phyloP scores from a whole-genome alignment of 2,329 filamentous ascomycete species.

The Pyricularia grisea region DNA sequence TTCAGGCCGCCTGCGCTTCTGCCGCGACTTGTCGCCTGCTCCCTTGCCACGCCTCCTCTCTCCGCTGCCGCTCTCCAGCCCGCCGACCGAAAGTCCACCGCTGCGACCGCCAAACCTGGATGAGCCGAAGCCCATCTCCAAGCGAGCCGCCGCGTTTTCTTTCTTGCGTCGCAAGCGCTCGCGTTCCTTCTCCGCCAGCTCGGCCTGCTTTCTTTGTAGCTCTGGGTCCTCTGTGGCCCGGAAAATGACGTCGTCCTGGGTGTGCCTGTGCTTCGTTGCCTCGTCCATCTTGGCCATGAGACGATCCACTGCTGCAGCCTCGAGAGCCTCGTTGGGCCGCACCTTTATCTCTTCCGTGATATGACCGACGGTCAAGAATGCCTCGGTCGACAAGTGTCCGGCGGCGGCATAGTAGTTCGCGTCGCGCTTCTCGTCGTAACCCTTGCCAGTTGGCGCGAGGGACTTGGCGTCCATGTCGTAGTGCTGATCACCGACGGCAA shows the following conservation, averaged over 20 bases:
- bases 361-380: constrained; percentile 66
- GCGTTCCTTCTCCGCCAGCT: constrained; percentile 65
- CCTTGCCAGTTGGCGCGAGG: constrained; percentile 53
- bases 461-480: constrained; percentile 65
- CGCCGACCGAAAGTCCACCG: constrained; percentile 53
- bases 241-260: constrained; percentile 56
- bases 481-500: constrained; percentile 66
- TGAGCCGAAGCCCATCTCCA: constrained; percentile 30
- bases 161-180: constrained; percentile 55
- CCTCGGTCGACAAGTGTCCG: constrained; percentile 56
- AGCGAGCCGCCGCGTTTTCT: constrained; percentile 57
- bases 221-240: constrained; percentile 66
- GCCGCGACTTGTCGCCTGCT: constrained; percentile 33
- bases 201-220: constrained; percentile 62
- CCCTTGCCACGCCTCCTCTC: constrained; percentile 42
- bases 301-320: constrained; percentile 62
- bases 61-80: constrained; percentile 56
- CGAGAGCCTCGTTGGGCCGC: constrained; percentile 54
- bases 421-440: constrained; percentile 59
- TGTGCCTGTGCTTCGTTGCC: constrained; percentile 45
- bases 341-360: constrained; percentile 65
- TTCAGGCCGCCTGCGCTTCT: constrained; percentile 48
- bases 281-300: constrained; percentile 59
- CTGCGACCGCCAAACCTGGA: constrained; percentile 24
- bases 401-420: constrained; percentile 69